Conservation (phyloP, 345 rosid species). For the Reutealis trisperma region DNA sequence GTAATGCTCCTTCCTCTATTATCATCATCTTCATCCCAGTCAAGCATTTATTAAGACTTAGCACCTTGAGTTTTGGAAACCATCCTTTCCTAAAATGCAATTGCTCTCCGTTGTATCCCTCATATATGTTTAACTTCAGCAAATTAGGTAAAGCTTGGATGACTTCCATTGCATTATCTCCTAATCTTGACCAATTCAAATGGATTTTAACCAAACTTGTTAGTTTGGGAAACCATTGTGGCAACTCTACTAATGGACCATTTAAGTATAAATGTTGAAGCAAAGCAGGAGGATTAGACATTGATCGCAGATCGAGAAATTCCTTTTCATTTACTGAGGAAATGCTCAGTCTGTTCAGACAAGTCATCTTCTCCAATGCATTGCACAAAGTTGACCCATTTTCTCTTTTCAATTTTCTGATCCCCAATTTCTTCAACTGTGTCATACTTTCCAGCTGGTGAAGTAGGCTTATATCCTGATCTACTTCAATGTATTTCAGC, state of each 20-base stretch:
- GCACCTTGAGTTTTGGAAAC: background rate
- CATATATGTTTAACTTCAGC: no score
- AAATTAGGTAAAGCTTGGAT: no score
- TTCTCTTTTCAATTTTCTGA: background rate
- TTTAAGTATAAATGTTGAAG: background rate
- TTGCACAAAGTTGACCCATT: background rate
- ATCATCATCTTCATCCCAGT: background rate
- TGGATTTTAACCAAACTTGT: background rate
- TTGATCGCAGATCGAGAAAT: background rate
- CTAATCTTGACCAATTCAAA: background rate
- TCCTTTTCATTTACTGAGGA: background rate
- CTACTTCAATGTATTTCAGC: background rate
- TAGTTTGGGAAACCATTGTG: background rate
- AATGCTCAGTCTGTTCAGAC: no score
- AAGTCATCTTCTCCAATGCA: no score
- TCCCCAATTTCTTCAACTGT: background rate
- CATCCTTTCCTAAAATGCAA: background rate
- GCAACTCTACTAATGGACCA: background rate
- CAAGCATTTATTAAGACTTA: background rate
- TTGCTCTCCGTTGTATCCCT: no score
- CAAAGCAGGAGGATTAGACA: background rate
- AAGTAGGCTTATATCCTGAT: background rate
- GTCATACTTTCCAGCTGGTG: background rate
- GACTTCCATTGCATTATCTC: background rate
- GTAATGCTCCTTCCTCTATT: constrained; percentile 8